phyloP scores from a whole-genome alignment of 768 basidiomycete species.

The Agrocybe pediades region DNA sequence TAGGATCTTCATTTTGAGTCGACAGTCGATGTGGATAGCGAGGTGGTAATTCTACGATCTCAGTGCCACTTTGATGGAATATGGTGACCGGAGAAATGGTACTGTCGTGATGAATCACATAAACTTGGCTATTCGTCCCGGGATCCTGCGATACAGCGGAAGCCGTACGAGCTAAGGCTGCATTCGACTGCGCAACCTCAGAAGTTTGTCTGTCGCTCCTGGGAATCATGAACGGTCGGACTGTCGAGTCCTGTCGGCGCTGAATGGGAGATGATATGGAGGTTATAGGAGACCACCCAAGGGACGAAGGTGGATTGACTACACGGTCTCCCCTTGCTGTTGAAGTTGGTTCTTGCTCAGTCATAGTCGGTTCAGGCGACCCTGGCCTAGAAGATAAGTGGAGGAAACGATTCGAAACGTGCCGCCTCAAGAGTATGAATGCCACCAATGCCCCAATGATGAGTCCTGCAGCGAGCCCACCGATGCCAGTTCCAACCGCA shows the following conservation, averaged over 20 bases:
- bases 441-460: conserved; percentile 32
- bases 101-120: conserved; percentile 65
- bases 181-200: too few species aligned
- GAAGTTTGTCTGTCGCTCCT: background rate
- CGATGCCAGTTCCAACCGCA: conserved; percentile 38
- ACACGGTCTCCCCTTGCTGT: background rate
- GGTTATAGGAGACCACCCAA: background rate
- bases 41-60: conserved; percentile 64
- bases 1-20: conserved; percentile 14
- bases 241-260: background rate
- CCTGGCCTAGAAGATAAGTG: background rate
- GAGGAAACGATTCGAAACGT: conserved; percentile 18
- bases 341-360: background rate
- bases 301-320: background rate
- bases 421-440: conserved; percentile 32
- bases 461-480: conserved; percentile 40
- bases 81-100: conserved; percentile 59
- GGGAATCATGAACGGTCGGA: background rate
- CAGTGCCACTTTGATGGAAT: conserved; percentile 53
- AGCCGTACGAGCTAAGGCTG: background rate
- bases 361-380: background rate
- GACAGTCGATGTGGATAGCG: conserved; percentile 36
- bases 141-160: background rate
- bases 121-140: conserved; percentile 35
- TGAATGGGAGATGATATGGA: background rate